These are phyloP conservation scores for Haematococcus sp. DNA, from an alignment of 139 green algal species.

Conservation along the genomic window DNA sequence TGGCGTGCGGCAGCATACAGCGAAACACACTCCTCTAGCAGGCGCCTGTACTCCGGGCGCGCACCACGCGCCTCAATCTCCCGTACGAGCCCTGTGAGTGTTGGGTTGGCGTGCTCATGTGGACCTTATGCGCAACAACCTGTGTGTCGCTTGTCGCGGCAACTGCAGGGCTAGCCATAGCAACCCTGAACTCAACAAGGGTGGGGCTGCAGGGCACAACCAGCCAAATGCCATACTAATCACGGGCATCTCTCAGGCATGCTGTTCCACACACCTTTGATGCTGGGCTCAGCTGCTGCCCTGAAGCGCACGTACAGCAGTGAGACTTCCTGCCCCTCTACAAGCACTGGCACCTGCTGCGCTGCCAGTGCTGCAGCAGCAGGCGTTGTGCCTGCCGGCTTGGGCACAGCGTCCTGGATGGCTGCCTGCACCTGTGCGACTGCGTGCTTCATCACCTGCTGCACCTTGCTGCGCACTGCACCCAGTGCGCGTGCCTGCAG, in stretches of 20 bases:
- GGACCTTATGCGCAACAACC: too few species aligned
- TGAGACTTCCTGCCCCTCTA: constrained; percentile 77
- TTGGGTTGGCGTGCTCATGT: too few species aligned
- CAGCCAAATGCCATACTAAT: too few species aligned
- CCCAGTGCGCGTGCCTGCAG: constrained; percentile 74
- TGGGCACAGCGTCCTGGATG: constrained; percentile 7
- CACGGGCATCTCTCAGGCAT: too few species aligned
- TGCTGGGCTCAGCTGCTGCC: constrained; percentile 76
- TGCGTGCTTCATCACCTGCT: constrained; percentile 59
- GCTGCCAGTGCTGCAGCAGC: constrained; percentile 3
- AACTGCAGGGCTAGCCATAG: too few species aligned
- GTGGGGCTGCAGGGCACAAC: too few species aligned
- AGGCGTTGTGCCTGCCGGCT: not conserved
- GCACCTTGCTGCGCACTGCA: constrained; percentile 70
- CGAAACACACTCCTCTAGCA: constrained; percentile 85
- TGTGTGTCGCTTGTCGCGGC: too few species aligned
- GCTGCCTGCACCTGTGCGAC: constrained; percentile 25
- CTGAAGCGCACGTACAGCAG: constrained; percentile 94
- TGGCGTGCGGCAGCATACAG: constrained; percentile 56
- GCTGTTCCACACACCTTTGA: constrained; percentile 50
- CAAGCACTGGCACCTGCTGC: constrained; percentile 29
- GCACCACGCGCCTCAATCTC: constrained; percentile 70
- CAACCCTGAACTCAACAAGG: not conserved
- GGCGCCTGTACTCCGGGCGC: constrained; percentile 75
- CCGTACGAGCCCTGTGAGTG: constrained; percentile 62